Base-by-base conservation (phyloP, 129 eudicot genomes). In the Rutidosis leptorrhynchoides region DNA sequence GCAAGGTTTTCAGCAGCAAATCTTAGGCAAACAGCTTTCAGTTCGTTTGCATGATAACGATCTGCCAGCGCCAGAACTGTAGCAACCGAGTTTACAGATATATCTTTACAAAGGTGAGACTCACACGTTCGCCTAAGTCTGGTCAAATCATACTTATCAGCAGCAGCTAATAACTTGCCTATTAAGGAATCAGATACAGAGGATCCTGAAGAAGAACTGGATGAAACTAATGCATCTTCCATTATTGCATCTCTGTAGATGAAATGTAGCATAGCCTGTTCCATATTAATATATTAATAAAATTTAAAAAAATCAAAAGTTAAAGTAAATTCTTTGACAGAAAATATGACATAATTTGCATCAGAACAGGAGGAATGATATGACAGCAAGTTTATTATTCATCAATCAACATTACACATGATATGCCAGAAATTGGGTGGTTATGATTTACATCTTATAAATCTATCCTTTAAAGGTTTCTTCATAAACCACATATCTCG, bases 231-330 rank as follows among this genome's bases (percentile, higher is more conserved):
- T 51, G 75, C 88, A 51, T 85, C 96, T 69, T 82, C 55, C 30
- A 75, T 61, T 30, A 88, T 83, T 25, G 83, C 24, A 80, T 88
- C 92, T 78, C 81, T 78, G 68, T 88, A 88, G 27, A 88, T 65
- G 42, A 82, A 88, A 74, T 88, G 86, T 74, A 88, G 81, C 96
- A 88, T 71, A 8, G 91, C 88, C 96, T 88, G 88, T 62, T 54
- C 30, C 20, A 54, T 21, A 22, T 23, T 0, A 55, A 17, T 3
- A 22, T 23, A 21, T 23, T 15, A 40, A 40, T 40, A 40, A 1
- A 11, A 12, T 15, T 40, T 40, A 16, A 11, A 11, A 12, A 15
- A 40, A 40, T 3, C 12, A 32, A 32, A 32, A 7, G 8, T 32
- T 32, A 6, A 32, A 7, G 8, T 32, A 6, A 6, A 32, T 32